Base-by-base conservation (phyloP, 805 yeast species). In the Schwanniomyces polymorphus region DNA sequence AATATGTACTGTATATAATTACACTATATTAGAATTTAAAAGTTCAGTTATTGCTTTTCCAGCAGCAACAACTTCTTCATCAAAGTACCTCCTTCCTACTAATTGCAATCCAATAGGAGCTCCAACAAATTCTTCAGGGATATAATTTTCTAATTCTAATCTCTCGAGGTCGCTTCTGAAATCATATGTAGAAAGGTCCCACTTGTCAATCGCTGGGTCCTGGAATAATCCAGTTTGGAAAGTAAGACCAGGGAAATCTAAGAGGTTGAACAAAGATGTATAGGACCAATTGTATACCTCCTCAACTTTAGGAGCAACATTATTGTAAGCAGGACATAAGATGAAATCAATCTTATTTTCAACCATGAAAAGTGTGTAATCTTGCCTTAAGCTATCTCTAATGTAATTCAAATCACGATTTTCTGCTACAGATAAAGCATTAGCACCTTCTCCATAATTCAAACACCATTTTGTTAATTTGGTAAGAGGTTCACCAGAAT, bases 231-330 rank as follows among this genome's bases (percentile, higher is more conserved):
- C 82, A 4, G 88, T 77, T 56, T 86, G 90, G 67, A 81, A 71
- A 1, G 76, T 74, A 50, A 84, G 79, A 34, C 84, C 80, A 37
- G 95, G 91, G 58, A 81, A 74, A 63, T 88, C 95, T 52, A 86
- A 64, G 48, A 86, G 60, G 67, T 87, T 87, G 80, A 82, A 88
- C 51, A 85, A 74, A 2, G 90, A 69, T 5, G 92, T 86, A 72
- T 88, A 88, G 3, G 91, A 86, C 91, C 94, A 88, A 65, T 85
- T 85, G 62, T 78, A 80, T 6, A 85, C 77, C 43, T 76, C 73
- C 41, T 78, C 80, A 18, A 86, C 80, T 45, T 75, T 76, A 38
- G 90, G 88, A n/a, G 94, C 89, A 43, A 82, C 84, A 52, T 85
- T 85, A 46, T 78, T 79, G 64, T 84, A 82, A 6, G 83, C 78